These are phyloP conservation scores for Sporothrix pseudoabietina DNA, from an alignment of 2,329 filamentous ascomycete species.

Conservation along the genomic window DNA sequence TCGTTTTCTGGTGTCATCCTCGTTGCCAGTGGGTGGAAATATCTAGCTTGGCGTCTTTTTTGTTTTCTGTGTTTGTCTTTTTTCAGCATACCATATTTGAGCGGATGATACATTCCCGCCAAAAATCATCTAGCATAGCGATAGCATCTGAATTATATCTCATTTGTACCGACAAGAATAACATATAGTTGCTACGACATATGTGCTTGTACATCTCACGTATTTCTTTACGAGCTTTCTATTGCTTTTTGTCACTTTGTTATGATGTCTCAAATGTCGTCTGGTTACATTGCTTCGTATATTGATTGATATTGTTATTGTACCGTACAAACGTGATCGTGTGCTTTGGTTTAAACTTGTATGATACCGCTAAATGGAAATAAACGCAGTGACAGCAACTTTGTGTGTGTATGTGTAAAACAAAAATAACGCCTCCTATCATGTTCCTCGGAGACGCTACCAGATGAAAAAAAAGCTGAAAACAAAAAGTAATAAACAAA, in stretches of 20 bases:
- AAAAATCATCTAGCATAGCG: conserved; percentile 17
- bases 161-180: background rate
- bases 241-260: background rate
- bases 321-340: conserved; percentile 10
- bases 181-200: background rate
- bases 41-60: background rate
- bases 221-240: background rate
- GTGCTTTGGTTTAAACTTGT: background rate
- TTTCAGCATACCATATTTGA: background rate
- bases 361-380: background rate
- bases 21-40: background rate
- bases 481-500: conserved; percentile 2
- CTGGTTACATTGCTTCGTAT: background rate
- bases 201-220: too few species aligned
- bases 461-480: background rate
- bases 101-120: conserved; percentile 9
- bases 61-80: background rate
- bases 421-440: conserved; percentile 28
- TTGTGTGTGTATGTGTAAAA: background rate
- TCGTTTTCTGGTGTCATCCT: background rate
- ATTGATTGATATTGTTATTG: conserved; percentile 9
- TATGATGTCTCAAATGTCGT: background rate
- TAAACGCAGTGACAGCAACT: background rate
- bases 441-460: conserved; percentile 24
- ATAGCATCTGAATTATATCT: background rate